phyloP scores from a whole-genome alignment of 768 basidiomycete genomes.

The Pleurotus cornucopiae region DNA sequence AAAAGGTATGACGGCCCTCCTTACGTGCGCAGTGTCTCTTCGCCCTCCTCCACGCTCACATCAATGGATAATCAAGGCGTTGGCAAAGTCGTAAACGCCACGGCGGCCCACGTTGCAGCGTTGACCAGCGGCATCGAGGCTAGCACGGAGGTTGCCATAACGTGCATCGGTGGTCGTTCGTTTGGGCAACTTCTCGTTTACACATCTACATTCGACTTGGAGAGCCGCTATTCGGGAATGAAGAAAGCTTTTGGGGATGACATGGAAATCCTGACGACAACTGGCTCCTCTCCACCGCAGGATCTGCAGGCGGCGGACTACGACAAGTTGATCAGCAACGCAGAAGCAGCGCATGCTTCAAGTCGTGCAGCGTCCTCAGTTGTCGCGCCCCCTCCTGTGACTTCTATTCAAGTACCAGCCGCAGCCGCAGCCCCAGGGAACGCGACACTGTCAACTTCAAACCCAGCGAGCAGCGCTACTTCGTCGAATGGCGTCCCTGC shows the following conservation, averaged over 20 bases:
- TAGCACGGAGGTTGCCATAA: conserved; percentile 4
- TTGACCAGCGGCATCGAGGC: conserved; percentile 6
- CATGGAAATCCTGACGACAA: conserved; percentile 2
- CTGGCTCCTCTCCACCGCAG: neutral
- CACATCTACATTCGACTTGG: neutral
- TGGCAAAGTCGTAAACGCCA: conserved; percentile 4
- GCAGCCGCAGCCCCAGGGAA: neutral
- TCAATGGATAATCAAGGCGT: conserved; percentile 1
- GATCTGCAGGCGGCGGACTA: neutral
- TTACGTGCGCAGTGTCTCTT: too few species aligned
- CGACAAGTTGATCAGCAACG: conserved; percentile 2
- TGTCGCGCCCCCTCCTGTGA: neutral
- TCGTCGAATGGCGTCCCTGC: neutral
- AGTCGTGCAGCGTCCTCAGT: neutral
- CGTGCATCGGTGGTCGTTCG: neutral
- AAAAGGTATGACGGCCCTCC: too few species aligned
- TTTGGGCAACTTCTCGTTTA: conserved; percentile 4
- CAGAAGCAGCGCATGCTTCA: conserved; percentile 1
- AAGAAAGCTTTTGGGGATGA: conserved; percentile 6
- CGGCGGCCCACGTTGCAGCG: conserved; percentile 1
- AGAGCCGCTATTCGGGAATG: conserved; percentile 3
- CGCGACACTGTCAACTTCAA: neutral
- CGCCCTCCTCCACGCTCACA: too few species aligned
- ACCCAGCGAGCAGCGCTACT: neutral
- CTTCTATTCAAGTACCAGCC: neutral